These are phyloP conservation scores for Fusarium decemcellulare DNA, from an alignment of 2,329 filamentous ascomycete genomes.

Conservation along the genomic window DNA sequence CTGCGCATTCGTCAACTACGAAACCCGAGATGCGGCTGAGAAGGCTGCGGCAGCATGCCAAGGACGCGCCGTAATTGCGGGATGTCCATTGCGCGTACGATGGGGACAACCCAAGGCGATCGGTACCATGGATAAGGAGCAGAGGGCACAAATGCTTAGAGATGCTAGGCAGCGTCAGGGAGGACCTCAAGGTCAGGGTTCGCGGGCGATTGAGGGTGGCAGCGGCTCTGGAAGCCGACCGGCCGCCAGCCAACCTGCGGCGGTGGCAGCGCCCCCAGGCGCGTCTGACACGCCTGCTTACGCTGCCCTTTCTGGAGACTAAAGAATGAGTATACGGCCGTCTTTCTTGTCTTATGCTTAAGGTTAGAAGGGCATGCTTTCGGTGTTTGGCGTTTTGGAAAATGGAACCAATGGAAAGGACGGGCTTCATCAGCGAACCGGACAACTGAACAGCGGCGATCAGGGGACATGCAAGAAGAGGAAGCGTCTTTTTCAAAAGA, in stretches of 20 bases:
- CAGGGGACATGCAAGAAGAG: conserved; percentile 26
- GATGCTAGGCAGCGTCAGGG: conserved; percentile 70
- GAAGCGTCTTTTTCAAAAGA: conserved; percentile 24
- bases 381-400: conserved; percentile 46
- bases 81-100: conserved; percentile 89
- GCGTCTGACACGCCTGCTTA: conserved; percentile 81
- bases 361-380: conserved; percentile 37
- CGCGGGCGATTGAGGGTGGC: conserved; percentile 50
- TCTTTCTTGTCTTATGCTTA: conserved; percentile 10
- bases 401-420: conserved; percentile 22
- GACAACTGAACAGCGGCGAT: conserved; percentile 26
- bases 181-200: conserved; percentile 28
- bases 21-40: conserved; percentile 87
- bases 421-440: conserved; percentile 38
- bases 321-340: conserved; percentile 51
- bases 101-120: conserved; percentile 96
- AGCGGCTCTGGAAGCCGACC: conserved; percentile 44
- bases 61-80: conserved; percentile 89
- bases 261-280: conserved; percentile 84
- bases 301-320: conserved; percentile 87
- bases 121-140: conserved; percentile 90
- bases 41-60: conserved; percentile 87
- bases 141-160: conserved; percentile 83
- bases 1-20: conserved; percentile 96
- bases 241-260: conserved; percentile 38